Percentiles rank a stretch among this genome's conserved stretches.
phyloP scores from a whole-genome alignment of 2,329 filamentous ascomycete genomes.

The Sporothrix euskadiensis region DNA sequence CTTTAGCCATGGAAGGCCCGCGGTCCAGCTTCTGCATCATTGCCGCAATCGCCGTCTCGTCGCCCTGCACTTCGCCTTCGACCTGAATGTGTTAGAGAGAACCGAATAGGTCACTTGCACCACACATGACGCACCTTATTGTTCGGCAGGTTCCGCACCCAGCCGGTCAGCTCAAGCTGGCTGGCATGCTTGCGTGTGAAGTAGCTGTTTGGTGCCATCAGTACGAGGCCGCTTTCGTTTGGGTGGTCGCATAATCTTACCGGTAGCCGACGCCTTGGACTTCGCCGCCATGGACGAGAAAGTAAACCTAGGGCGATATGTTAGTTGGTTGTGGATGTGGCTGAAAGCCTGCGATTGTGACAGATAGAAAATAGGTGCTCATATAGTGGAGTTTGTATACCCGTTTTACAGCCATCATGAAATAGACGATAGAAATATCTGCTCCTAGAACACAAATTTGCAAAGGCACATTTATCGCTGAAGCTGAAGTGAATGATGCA shows the following conservation, averaged over 20 bases:
- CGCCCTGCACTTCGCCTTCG: conserved; percentile 83
- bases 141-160: conserved; percentile 61
- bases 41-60: conserved; percentile 61
- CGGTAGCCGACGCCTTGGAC: conserved; percentile 69
- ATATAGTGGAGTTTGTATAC: conserved; percentile 24
- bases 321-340: not conserved
- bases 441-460: too few species aligned
- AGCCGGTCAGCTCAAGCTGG: conserved; percentile 57
- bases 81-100: conserved; percentile 57
- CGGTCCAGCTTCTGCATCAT: conserved; percentile 74
- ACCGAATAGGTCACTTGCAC: too few species aligned
- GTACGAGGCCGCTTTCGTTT: too few species aligned
- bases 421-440: not conserved
- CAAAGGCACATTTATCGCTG: not conserved
- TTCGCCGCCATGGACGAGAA: conserved; percentile 61
- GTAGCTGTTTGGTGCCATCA: conserved; percentile 43
- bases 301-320: conserved; percentile 52
- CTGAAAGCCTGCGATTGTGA: not conserved
- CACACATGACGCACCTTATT: conserved; percentile 49
- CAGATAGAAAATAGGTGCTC: not conserved
- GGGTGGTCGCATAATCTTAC: conserved; percentile 37
- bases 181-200: conserved; percentile 57
- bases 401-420: conserved; percentile 31
- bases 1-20: conserved; percentile 71
- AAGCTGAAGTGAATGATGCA: not conserved